Percentiles rank a stretch among this genome's conserved stretches.
Conservation (phyloP, 768 basidiomycete genomes). For the Cyathus striatus region DNA sequence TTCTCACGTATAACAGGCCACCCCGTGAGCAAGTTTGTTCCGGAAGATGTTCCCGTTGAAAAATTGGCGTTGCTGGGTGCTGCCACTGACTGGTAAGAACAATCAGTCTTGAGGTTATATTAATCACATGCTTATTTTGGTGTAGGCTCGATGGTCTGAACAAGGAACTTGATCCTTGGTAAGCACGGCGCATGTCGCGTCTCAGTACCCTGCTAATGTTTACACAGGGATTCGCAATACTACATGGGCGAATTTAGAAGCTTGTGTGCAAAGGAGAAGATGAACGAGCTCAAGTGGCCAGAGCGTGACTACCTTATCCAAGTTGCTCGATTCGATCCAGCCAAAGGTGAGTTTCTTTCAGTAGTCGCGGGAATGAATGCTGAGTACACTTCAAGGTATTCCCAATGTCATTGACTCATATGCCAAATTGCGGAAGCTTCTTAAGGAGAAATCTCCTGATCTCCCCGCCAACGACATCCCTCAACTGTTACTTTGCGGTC, state of each 20-base stretch:
- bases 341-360: slow-evolving; percentile 32
- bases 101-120: slow-evolving; percentile 1
- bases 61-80: slow-evolving; percentile 75
- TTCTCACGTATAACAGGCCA: slow-evolving; percentile 43
- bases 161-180: slow-evolving; percentile 75
- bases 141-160: slow-evolving; percentile 87
- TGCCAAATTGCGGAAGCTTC: slow-evolving; percentile 68
- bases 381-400: slow-evolving; percentile 66
- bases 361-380: no score
- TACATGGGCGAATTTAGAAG: slow-evolving; percentile 88
- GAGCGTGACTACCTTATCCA: slow-evolving; percentile 83
- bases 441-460: slow-evolving; percentile 38
- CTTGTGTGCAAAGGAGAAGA: slow-evolving; percentile 74
- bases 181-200: slow-evolving; percentile 5
- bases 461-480: slow-evolving; percentile 51
- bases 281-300: slow-evolving; percentile 77
- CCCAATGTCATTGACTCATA: slow-evolving; percentile 87
- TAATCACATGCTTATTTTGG: slow-evolving; percentile 4
- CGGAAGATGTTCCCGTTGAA: slow-evolving; percentile 70
- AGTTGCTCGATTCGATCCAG: slow-evolving; percentile 91
- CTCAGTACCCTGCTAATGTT: not conserved
- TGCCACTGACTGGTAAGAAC: slow-evolving; percentile 75
- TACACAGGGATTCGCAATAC: slow-evolving; percentile 63
- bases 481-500: slow-evolving; percentile 81
- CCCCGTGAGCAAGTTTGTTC: slow-evolving; percentile 92